Base-by-base conservation (phyloP, 495 filamentous ascomycete species). In the Usnea hakonensis region DNA sequence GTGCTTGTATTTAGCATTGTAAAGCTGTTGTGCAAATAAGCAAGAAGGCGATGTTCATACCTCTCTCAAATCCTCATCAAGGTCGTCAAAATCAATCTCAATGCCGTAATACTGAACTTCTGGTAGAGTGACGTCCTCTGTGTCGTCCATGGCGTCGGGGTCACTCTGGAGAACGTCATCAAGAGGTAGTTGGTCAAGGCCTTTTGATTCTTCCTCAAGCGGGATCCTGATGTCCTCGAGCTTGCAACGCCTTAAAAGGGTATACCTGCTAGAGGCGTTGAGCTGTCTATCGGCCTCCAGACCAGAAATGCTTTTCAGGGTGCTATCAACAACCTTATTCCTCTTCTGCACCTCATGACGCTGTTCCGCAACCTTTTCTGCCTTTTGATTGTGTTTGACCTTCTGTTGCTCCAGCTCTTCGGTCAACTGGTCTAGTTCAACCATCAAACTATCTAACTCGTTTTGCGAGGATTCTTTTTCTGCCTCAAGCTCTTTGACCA, bases 151-250 rank as follows among this genome's bases (percentile, higher is more conserved):
- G 2, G 88, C 88, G 66, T 95, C 90, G 0, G 82, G 78, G 66
- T 85, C 81, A 23, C 74, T 72, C 65, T 91, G 85, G 58, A 84
- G 78, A 46, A 89, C 82, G 48, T 97, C 90, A 68, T 95, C 88
- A 67, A 95, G 88, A 9, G 94, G 94, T 61, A 99, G 81, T 63
- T 84, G 80, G 67, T 95, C 91, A 30, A 97, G 84, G 36, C 78
- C 71, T 36, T 78, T 79, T n/a, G 91, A 95, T 57, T 84, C 85
- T 38, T 86, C 78, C 4, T 81, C 76, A 53, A 99, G 79, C 10
- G 94, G 95, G 55, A 99, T 76, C 63, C 89, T 85, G 65, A 97
- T 89, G 67, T 96, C 90, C 68, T 97, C 91, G 41, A 99, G 83
- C 74, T 94, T 93, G 79, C 94, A 97, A 60, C 89, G 84, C 64